Evolutionary conservation across 768 basidiomycete genomes (phyloP).

Genomic region (Kwoniella dejecticola): DNA sequence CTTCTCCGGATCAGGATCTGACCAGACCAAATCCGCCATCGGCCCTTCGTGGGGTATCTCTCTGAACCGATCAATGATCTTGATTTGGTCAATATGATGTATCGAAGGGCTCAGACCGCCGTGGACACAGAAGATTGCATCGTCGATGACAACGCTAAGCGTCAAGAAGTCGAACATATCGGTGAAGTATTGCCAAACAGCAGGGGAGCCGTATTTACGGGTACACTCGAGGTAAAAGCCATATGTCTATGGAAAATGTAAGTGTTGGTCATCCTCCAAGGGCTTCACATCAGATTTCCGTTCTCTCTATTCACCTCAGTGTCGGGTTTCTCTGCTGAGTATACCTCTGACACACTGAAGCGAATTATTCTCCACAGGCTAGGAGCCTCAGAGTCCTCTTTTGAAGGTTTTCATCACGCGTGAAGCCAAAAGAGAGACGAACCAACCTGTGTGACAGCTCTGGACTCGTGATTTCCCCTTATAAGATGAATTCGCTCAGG

Average conservation of each 20-base stretch:
- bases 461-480: slow-evolving; percentile 94
- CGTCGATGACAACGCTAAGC: slow-evolving; percentile 95
- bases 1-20: slow-evolving; percentile 98
- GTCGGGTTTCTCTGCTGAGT: slow-evolving; percentile 44
- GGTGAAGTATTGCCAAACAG: slow-evolving; percentile 99
- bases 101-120: slow-evolving; percentile 99
- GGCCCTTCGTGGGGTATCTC: slow-evolving; percentile 99
- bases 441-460: slow-evolving; percentile 91
- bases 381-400: slow-evolving; percentile 49
- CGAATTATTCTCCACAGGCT: slow-evolving; percentile 29
- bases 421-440: slow-evolving; percentile 7
- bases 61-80: slow-evolving; percentile 97
- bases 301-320: slow-evolving; percentile 40
- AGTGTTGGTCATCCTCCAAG: slow-evolving; percentile 20
- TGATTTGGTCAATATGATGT: slow-evolving; percentile 99
- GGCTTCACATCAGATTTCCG: slow-evolving; percentile 52
- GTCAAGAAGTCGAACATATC: slow-evolving; percentile 99
- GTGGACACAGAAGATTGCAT: slow-evolving; percentile 98
- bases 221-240: slow-evolving; percentile 99
- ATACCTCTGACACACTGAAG: slow-evolving; percentile 30
- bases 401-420: slow-evolving; percentile 47
- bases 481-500: slow-evolving; percentile 96
- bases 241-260: slow-evolving; percentile 69
- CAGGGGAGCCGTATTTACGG: slow-evolving; percentile 91
- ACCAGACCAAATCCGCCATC: slow-evolving; percentile 99